Evolutionary conservation across 805 yeast species (phyloP), one percentile per base, ranked within the genome.

Genomic region (Wickerhamiella kurtzmanii): DNA sequence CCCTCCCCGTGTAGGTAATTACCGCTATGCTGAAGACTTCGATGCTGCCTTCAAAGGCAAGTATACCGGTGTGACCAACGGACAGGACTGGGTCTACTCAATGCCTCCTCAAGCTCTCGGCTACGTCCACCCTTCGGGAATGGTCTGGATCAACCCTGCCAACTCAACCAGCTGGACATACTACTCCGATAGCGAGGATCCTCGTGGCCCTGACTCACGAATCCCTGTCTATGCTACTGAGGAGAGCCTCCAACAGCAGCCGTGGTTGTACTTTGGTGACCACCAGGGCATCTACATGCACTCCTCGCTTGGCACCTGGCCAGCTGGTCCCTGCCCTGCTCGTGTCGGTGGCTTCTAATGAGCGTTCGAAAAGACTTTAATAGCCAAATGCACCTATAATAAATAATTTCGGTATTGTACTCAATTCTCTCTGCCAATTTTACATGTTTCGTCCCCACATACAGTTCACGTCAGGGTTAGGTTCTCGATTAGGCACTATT

Each of bases 71-170:
- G 22, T 19, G 16, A 19, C 20, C 22, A 37, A 37, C 20, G 41
- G 41, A 9, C 20, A 18, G 21, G 41, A 37, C 22, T 17, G 41
- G 19, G 22, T 37, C 9, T 20, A 17, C 22, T 11, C 21, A 15
- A 11, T 37, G 22, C 41, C 41, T 5, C 41, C 41, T 5, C 4
- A 5, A 4, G 22, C 5, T 5, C 20, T 37, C 9, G 22, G 22
- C 18, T 37, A 37, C 41, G n/a, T 16, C 15, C 41, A 37, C 15
- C 41, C 41, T 6, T 37, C 41, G n/a, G 41, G 41, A 16, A 37
- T 37, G 41, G 22, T 37, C 11, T 37, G 41, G 41, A 37, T 37
- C 41, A 37, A 37, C 15, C 41, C 41, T 19, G 22, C 41, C 22
- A 37, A 37, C 21, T 37, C 41, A 6, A 37, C 41, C 21, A 37